Conservation (phyloP, 805 yeast species). For the Metschnikowia corniflorae region DNA sequence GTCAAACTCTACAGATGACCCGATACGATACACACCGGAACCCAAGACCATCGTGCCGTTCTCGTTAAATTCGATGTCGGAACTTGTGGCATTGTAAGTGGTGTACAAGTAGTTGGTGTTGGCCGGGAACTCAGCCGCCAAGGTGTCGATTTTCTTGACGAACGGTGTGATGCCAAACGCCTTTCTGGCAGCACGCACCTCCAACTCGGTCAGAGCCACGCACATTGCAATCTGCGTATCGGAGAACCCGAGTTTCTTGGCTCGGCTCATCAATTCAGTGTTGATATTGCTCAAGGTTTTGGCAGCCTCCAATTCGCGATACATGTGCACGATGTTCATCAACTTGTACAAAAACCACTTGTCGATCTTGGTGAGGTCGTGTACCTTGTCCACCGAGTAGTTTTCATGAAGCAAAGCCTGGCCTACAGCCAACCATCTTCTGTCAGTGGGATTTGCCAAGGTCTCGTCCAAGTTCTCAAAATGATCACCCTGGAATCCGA, state of each 20-base stretch:
- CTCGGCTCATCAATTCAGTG: slow-evolving; percentile 64
- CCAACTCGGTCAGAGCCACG: slow-evolving; percentile 69
- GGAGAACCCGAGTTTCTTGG: slow-evolving; percentile 92
- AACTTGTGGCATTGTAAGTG: slow-evolving; percentile 86
- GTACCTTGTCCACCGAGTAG: slow-evolving; percentile 88
- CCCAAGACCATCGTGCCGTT: slow-evolving; percentile 93
- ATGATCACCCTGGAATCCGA: slow-evolving; percentile 88
- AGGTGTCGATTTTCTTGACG: slow-evolving; percentile 94
- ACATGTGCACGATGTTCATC: slow-evolving; percentile 88
- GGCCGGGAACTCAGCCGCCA: slow-evolving; percentile 99
- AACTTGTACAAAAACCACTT: slow-evolving; percentile 93
- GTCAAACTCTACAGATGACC: slow-evolving; percentile 97
- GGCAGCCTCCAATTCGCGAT: slow-evolving; percentile 68
- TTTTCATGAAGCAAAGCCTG: slow-evolving; percentile 91
- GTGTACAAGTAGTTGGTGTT: slow-evolving; percentile 93
- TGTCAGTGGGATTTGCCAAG: slow-evolving; percentile 84
- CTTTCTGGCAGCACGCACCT: slow-evolving; percentile 80
- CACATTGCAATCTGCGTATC: slow-evolving; percentile 88
- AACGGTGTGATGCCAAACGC: slow-evolving; percentile 80
- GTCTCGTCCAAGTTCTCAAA: slow-evolving; percentile 75
- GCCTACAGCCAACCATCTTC: slow-evolving; percentile 97
- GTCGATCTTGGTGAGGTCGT: slow-evolving; percentile 88
- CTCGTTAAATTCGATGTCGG: slow-evolving; percentile 82
- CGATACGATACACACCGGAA: slow-evolving; percentile 98
- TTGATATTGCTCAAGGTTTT: slow-evolving; percentile 55